These are phyloP conservation scores for Cicer bijugum DNA, from an alignment of 306 rosid genomes.

Conservation along the genomic window DNA sequence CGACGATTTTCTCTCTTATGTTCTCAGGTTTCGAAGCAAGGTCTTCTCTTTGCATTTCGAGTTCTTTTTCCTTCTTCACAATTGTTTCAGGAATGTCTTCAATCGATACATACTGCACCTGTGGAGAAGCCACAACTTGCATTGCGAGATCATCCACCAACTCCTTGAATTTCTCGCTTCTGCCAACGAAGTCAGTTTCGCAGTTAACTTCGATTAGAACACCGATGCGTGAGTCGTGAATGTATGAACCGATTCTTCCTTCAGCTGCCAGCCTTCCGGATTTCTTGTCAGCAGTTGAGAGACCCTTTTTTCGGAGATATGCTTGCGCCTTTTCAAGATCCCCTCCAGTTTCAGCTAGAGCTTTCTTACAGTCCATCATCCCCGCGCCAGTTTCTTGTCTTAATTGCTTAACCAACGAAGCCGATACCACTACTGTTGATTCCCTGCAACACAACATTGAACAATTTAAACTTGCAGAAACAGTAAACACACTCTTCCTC, in stretches of 20 bases:
- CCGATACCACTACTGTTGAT: slow-evolving; percentile 67
- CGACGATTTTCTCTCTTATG: slow-evolving; percentile 90
- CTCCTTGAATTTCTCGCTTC: slow-evolving; percentile 87
- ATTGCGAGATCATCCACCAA: slow-evolving; percentile 92
- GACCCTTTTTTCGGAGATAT: slow-evolving; percentile 95
- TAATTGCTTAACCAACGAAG: slow-evolving; percentile 81
- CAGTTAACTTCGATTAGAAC: slow-evolving; percentile 95
- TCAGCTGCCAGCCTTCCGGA: slow-evolving; percentile 93
- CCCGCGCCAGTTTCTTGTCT: slow-evolving; percentile 98
- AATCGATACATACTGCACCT: slow-evolving; percentile 75
- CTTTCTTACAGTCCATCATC: slow-evolving; percentile 99
- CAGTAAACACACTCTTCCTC: not conserved
- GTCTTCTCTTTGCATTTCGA: slow-evolving; percentile 96
- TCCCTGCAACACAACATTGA: slow-evolving; percentile 59
- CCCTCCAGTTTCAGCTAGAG: slow-evolving; percentile 92
- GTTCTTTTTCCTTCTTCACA: slow-evolving; percentile 69
- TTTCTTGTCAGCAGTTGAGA: slow-evolving; percentile 89
- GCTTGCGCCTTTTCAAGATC: slow-evolving; percentile 96
- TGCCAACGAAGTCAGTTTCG: slow-evolving; percentile 92
- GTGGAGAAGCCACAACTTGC: slow-evolving; percentile 93
- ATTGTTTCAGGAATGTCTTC: slow-evolving; percentile 78
- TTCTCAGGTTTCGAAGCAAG: slow-evolving; percentile 83
- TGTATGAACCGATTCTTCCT: slow-evolving; percentile 95
- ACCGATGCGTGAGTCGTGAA: slow-evolving; percentile 91
- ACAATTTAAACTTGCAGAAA: slow-evolving; percentile 23